Conservation (phyloP, 176 grass and related monocot species). For the Hsuehochloa calcarea region DNA sequence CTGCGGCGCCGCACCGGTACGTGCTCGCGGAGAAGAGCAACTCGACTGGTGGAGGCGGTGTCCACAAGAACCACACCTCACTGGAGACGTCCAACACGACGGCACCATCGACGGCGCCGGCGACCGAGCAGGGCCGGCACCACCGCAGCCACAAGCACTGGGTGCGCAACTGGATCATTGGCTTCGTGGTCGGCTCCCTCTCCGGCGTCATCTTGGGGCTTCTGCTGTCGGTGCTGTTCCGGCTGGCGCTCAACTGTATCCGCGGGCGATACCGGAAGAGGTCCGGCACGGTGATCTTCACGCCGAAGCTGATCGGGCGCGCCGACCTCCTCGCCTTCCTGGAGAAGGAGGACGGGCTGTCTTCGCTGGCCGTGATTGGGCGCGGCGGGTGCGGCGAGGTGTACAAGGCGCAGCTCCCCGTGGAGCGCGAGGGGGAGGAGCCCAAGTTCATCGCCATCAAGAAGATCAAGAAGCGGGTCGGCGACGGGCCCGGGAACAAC, state of each 20-base stretch:
- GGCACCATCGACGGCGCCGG: not conserved
- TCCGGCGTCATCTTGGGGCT: constrained; percentile 50
- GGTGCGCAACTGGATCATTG: constrained; percentile 59
- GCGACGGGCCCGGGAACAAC: constrained; percentile 26
- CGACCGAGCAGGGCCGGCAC: not conserved
- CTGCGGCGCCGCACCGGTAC: constrained; percentile 29
- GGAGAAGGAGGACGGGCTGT: constrained; percentile 60
- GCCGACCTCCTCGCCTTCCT: constrained; percentile 68
- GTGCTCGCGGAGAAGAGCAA: constrained; percentile 37
- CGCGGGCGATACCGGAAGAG: constrained; percentile 46
- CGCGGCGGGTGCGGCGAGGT: constrained; percentile 88
- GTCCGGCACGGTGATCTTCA: constrained; percentile 60
- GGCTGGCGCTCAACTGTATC: constrained; percentile 52
- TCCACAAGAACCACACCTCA: constrained; percentile 10
- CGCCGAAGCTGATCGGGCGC: constrained; percentile 57
- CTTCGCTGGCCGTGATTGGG: constrained; percentile 58
- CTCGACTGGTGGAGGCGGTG: not conserved
- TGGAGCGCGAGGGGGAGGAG: constrained; percentile 8
- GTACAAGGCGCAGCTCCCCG: constrained; percentile 56
- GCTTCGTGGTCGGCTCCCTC: constrained; percentile 52
- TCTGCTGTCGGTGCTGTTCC: constrained; percentile 46
- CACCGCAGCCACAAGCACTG: constrained; percentile 34
- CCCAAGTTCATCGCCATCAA: constrained; percentile 67
- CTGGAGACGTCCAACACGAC: not conserved
- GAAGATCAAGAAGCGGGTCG: constrained; percentile 47